Conservation (phyloP, 169 alveolate species). For the Amoebophrya sp. region DNA sequence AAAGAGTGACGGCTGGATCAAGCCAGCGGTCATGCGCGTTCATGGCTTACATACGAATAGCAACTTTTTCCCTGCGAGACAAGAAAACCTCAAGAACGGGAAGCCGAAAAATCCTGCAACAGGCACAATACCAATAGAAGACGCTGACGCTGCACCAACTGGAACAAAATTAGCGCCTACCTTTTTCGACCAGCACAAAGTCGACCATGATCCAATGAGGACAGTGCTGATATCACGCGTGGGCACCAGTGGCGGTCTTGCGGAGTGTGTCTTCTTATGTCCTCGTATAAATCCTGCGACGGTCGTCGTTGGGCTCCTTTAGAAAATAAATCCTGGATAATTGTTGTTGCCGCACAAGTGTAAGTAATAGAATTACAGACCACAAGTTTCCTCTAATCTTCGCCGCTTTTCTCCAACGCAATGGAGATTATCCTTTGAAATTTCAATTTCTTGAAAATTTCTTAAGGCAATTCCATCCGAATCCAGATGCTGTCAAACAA, state of each 20-base stretch:
- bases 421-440: background rate
- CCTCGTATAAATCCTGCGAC: too few species aligned
- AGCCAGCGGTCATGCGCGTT: slow-evolving; percentile 2
- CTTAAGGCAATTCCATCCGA: background rate
- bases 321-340: too few species aligned
- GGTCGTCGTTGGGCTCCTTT: too few species aligned
- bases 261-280: slow-evolving; percentile 19
- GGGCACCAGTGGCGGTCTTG: background rate
- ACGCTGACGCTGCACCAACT: background rate
- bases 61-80: background rate
- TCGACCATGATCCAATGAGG: background rate
- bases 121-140: background rate
- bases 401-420: background rate
- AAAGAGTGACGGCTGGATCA: background rate
- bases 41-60: background rate
- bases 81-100: background rate
- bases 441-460: background rate
- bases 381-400: too few species aligned
- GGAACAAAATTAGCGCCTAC: background rate
- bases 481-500: background rate
- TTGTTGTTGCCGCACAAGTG: too few species aligned
- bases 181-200: background rate
- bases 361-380: too few species aligned
- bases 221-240: background rate
- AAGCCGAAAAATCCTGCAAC: too few species aligned